Evolutionary conservation across 129 eudicot species (phyloP), one percentile per base, ranked within the genome.

Genomic region (Dittrichia graveolens): DNA sequence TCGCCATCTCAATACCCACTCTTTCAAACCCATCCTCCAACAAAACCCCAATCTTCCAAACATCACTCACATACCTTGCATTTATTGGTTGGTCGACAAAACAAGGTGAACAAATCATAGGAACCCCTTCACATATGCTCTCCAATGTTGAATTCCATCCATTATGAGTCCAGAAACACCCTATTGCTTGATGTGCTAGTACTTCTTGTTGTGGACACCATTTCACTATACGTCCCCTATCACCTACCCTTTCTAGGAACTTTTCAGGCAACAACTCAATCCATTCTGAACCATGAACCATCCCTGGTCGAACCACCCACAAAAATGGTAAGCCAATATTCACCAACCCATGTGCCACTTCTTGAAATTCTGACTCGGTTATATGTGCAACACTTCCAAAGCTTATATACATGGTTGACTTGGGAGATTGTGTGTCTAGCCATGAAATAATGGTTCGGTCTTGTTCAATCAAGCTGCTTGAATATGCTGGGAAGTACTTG

Each of bases 131-230:
- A 46, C 75, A 62, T 67, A 84, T 73, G 68, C 88, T 84, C 72
- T 84, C 88, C 12, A 84, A 6, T 3, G 85, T 84, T 13, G 88
- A 84, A 60, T 84, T 84, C 88, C 88, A 84, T 39, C 88, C 85
- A 67, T 78, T 63, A 47, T 84, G 88, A 49, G 85, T 84, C 80
- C 83, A 69, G 61, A 84, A 84, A 42, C 77, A 80, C 5, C 85
- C 85, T 0, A 67, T 55, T 14, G 88, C 70, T 0, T 71, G 71
- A 63, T 84, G 85, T 39, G 83, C 85, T 34, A 84, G 42, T 5
- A 84, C 88, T 49, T 72, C 88, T 58, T 84, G 85, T 64, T 84
- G 88, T 16, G 85, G 88, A 34, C 79, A 77, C 89, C 89, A 84
- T 73, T 74, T 55, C 60, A 85, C 86, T 11, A 85, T 46, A 3